Evolutionary conservation across 352 stramenopile genomes (phyloP).

Genomic region (Elongisporangium undulatum): DNA sequence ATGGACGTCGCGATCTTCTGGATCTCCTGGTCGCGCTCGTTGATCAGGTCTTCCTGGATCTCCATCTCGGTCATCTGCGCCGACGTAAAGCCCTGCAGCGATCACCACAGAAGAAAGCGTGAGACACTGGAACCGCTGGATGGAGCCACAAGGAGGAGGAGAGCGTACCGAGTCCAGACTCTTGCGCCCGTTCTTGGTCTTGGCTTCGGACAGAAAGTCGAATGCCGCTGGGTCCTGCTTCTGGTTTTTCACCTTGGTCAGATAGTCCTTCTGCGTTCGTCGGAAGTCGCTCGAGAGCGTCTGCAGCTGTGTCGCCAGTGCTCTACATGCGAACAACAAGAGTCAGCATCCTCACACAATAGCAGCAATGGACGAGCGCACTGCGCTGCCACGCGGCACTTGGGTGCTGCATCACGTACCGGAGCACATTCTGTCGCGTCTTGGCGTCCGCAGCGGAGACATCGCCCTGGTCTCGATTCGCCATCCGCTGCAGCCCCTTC

Average conservation of each 20-base stretch:
- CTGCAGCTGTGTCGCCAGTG: constrained; percentile 96
- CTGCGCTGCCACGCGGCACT: neutral
- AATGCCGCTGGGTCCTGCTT: constrained; percentile 93
- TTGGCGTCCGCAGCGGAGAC: constrained; percentile 79
- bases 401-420: constrained; percentile 20
- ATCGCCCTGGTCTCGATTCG: constrained; percentile 49
- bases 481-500: constrained; percentile 71
- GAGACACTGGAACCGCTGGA: constrained; percentile 6
- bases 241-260: constrained; percentile 95
- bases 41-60: constrained; percentile 93
- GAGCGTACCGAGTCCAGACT: constrained; percentile 50
- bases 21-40: constrained; percentile 95
- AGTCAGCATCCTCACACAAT: neutral
- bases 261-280: constrained; percentile 98
- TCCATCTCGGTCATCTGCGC: constrained; percentile 96
- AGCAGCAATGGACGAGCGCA: neutral
- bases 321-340: constrained; percentile 21
- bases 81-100: constrained; percentile 87
- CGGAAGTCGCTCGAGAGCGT: constrained; percentile 95
- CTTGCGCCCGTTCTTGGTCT: constrained; percentile 49
- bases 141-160: neutral
- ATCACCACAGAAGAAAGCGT: constrained; percentile 17
- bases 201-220: constrained; percentile 85
- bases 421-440: constrained; percentile 81
- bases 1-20: constrained; percentile 98